Percentiles rank a stretch among this genome's conserved stretches.
These are phyloP conservation scores for Coemansia umbellata DNA, from an alignment of 192 early-diverging fungal species.

Conservation along the genomic window DNA sequence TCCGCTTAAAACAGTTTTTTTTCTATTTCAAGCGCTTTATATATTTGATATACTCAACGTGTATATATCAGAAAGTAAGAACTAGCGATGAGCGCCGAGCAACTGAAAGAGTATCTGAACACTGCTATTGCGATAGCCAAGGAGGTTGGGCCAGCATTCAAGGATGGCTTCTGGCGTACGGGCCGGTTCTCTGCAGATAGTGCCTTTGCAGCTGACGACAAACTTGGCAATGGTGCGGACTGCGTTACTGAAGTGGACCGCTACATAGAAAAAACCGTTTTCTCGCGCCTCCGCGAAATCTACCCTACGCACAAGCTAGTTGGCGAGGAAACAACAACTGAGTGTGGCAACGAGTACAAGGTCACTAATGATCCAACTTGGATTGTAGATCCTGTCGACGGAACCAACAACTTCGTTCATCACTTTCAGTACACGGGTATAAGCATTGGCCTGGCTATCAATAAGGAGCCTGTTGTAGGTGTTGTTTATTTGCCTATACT, in stretches of 20 bases:
- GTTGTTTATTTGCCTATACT: conserved; percentile 90
- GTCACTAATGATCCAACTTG: conserved; percentile 77
- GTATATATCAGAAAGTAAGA: no score
- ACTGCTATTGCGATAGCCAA: conserved; percentile 26
- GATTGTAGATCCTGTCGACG: conserved; percentile 86
- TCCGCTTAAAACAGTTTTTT: no score
- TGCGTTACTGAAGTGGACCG: conserved; percentile 81
- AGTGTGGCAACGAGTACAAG: conserved; percentile 43
- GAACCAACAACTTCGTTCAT: conserved; percentile 72
- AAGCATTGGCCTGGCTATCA: conserved; percentile 78
- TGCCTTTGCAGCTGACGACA: conserved; percentile 33
- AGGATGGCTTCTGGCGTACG: conserved; percentile 45
- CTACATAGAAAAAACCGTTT: conserved; percentile 72
- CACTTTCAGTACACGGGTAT: conserved; percentile 81
- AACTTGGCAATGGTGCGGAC: conserved; percentile 36
- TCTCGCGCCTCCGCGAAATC: conserved; percentile 52
- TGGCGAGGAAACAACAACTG: conserved; percentile 80
- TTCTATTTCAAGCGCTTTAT: neutral
- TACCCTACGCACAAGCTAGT: conserved; percentile 80
- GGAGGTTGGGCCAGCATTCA: conserved; percentile 43
- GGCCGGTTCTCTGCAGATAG: conserved; percentile 26
- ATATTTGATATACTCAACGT: neutral
- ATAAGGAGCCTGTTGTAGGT: conserved; percentile 74
- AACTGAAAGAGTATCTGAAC: conserved; percentile 27
- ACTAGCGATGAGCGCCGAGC: conserved; percentile 8